phyloP scores from a whole-genome alignment of 768 basidiomycete genomes.

The Serendipita indica region DNA sequence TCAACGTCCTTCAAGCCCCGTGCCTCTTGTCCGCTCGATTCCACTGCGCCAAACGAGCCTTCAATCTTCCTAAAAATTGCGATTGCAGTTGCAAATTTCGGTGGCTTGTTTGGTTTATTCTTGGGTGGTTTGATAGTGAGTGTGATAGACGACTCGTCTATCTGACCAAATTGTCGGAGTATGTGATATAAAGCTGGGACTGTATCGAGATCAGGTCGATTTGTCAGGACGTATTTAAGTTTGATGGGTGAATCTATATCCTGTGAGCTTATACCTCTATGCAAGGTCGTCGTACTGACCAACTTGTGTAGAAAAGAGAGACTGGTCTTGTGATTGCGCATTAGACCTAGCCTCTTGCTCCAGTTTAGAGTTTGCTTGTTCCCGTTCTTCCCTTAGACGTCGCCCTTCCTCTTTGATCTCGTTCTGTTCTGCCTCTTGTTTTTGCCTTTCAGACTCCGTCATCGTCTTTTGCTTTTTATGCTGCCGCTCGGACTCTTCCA shows the following conservation, averaged over 20 bases:
- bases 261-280: constrained; percentile 27
- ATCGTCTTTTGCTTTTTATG: constrained; percentile 57
- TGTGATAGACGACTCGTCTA: constrained; percentile 51
- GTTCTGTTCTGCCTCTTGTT: constrained; percentile 40
- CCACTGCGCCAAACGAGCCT: constrained; percentile 62
- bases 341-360: not conserved
- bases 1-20: constrained; percentile 47
- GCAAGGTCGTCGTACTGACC: too few species aligned
- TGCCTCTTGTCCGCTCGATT: constrained; percentile 34
- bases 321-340: not conserved
- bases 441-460: constrained; percentile 40
- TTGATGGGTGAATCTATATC: constrained; percentile 63
- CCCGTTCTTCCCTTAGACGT: constrained; percentile 49
- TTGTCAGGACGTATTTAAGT: constrained; percentile 48
- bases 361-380: constrained; percentile 16
- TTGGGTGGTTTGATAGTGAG: constrained; percentile 49
- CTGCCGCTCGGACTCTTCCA: constrained; percentile 62
- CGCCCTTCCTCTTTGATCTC: constrained; percentile 69
- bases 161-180: constrained; percentile 44
- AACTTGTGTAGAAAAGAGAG: too few species aligned
- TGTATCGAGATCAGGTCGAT: constrained; percentile 42
- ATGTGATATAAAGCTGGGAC: constrained; percentile 34
- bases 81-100: constrained; percentile 53
- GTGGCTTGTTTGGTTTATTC: constrained; percentile 38
- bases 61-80: constrained; percentile 64